phyloP scores from a whole-genome alignment of 2,329 filamentous ascomycete species.

The Ascomycota sp. region DNA sequence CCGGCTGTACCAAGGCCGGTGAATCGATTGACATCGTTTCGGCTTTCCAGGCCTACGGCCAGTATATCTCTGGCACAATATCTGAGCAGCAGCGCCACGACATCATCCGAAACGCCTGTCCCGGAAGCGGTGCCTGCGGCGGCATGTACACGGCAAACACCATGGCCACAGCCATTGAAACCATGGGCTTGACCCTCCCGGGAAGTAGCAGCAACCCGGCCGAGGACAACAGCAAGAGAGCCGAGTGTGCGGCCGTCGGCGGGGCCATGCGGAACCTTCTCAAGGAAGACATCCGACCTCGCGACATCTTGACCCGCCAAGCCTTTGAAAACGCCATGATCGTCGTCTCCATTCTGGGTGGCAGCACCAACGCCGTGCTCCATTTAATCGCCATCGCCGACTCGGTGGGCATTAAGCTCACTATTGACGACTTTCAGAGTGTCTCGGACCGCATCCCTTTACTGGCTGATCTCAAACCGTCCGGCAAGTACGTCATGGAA shows the following conservation, averaged over 20 bases:
- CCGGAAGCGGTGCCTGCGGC: conserved; percentile 45
- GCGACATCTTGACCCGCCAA: conserved; percentile 59
- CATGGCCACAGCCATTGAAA: conserved; percentile 80
- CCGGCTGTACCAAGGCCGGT: conserved; percentile 63
- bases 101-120: conserved; percentile 78
- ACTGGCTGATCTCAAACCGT: conserved; percentile 67
- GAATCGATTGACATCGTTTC: conserved; percentile 82
- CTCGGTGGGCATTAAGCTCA: conserved; percentile 60
- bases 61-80: conserved; percentile 83
- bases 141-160: conserved; percentile 92
- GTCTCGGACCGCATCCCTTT: conserved; percentile 64
- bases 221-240: conserved; percentile 47
- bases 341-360: conserved; percentile 62
- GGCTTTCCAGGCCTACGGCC: conserved; percentile 92
- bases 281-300: conserved; percentile 55
- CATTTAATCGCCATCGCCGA: conserved; percentile 73
- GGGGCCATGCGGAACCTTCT: conserved; percentile 55
- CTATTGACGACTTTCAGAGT: conserved; percentile 69
- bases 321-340: conserved; percentile 78
- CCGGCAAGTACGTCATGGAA: conserved; percentile 73
- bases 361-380: conserved; percentile 70
- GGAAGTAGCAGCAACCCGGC: conserved; percentile 66
- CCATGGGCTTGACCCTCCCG: conserved; percentile 73
- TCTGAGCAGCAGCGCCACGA: conserved; percentile 81
- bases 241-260: conserved; percentile 54